phyloP scores from a whole-genome alignment of 1,284 basidiomycete species.

The Ceratobasidium sp. region DNA sequence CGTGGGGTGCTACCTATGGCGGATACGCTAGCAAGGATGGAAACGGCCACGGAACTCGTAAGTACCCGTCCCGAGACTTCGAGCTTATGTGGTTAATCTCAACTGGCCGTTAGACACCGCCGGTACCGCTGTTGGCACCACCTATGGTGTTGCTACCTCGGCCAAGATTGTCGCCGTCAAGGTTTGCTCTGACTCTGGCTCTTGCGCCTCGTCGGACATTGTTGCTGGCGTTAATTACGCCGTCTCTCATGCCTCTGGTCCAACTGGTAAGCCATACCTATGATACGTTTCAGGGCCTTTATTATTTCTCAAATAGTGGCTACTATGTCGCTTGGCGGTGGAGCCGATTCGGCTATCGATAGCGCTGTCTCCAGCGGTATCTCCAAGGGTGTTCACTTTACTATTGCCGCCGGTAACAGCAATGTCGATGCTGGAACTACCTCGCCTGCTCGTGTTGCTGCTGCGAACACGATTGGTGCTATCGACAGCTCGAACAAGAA shows the following conservation, averaged over 20 bases:
- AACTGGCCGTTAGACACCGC: slow-evolving; percentile 44
- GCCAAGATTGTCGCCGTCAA: slow-evolving; percentile 96
- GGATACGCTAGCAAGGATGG: slow-evolving; percentile 34
- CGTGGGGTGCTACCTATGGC: slow-evolving; percentile 40
- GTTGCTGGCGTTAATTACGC: slow-evolving; percentile 87
- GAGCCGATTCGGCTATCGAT: slow-evolving; percentile 40
- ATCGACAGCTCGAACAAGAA: slow-evolving; percentile 81
- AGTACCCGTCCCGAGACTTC: background rate
- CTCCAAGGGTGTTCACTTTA: slow-evolving; percentile 87
- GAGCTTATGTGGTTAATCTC: background rate
- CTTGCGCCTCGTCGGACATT: slow-evolving; percentile 96
- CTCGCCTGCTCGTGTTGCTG: slow-evolving; percentile 63
- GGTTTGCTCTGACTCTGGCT: slow-evolving; percentile 92
- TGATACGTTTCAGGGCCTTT: too few species aligned
- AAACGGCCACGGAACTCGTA: slow-evolving; percentile 41
- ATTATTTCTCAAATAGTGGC: slow-evolving; percentile 16
- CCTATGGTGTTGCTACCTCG: slow-evolving; percentile 94
- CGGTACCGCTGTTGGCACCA: slow-evolving; percentile 58
- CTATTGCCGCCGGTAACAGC: slow-evolving; percentile 87
- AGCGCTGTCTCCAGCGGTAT: slow-evolving; percentile 63
- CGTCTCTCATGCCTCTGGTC: slow-evolving; percentile 63
- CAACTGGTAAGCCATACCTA: slow-evolving; percentile 43
- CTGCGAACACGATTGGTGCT: slow-evolving; percentile 88
- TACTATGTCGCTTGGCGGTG: slow-evolving; percentile 42
- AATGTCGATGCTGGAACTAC: slow-evolving; percentile 57